A percentile compares a stretch with the other conserved stretches of the same genome.
Evolutionary conservation across 2,329 filamentous ascomycete genomes (phyloP).

Genomic region (Dendrostoma leiphaemia): DNA sequence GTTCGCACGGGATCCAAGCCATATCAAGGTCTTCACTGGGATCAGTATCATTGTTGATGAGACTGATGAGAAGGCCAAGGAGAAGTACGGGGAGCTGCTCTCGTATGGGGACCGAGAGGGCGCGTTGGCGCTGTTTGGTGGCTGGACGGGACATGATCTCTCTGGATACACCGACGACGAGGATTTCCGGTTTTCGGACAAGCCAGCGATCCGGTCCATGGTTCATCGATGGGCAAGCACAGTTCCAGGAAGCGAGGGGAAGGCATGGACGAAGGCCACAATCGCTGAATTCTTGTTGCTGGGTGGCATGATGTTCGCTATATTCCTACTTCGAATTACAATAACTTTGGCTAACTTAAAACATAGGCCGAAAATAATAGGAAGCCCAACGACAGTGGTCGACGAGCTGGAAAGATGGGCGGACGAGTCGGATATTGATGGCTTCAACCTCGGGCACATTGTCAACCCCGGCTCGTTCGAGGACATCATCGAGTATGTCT

Average conservation of each 20-base stretch:
- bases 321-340: too few relatives aligned
- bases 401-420: conserved; percentile 17
- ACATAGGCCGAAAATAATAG: conserved; percentile 6
- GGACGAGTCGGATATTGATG: conserved; percentile 18
- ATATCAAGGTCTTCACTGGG: conserved; percentile 7
- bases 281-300: conserved; percentile 2
- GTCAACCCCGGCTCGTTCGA: conserved; percentile 12
- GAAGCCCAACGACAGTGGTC: conserved; percentile 12
- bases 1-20: neutral
- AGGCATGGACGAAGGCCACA: conserved; percentile 10
- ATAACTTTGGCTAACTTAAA: too few relatives aligned
- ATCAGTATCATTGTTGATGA: conserved; percentile 13
- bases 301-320: neutral
- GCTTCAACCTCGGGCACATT: conserved; percentile 19
- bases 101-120: conserved; percentile 8
- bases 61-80: conserved; percentile 13
- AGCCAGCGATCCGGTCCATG: conserved; percentile 8
- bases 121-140: conserved; percentile 5
- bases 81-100: conserved; percentile 4
- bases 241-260: conserved; percentile 2
- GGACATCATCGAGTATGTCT: conserved; percentile 19
- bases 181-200: conserved; percentile 3
- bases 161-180: conserved; percentile 9
- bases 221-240: conserved; percentile 2
- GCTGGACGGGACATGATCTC: conserved; percentile 9